A percentile compares a stretch with the other conserved stretches of the same genome.
phyloP scores from a whole-genome alignment of 306 rosid genomes.

The Medicago arabica region DNA sequence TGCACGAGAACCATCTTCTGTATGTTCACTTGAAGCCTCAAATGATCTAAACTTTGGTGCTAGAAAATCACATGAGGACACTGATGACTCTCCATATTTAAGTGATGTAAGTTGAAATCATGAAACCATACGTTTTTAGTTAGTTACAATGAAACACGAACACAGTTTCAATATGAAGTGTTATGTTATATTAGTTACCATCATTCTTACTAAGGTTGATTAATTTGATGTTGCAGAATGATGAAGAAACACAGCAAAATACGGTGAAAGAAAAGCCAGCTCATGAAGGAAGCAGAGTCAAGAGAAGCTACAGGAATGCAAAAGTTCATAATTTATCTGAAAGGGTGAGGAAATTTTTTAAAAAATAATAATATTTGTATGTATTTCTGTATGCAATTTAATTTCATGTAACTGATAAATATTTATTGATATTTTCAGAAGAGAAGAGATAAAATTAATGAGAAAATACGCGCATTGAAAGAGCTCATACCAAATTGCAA shows the following conservation, averaged over 20 bases:
- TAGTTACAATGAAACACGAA: neutral
- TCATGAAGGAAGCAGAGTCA: conserved; percentile 38
- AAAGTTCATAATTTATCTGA: conserved; percentile 51
- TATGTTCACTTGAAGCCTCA: conserved; percentile 60
- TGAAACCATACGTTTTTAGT: conserved; percentile 4
- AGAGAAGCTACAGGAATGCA: conserved; percentile 41
- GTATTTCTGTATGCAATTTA: neutral
- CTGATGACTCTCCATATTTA: conserved; percentile 43
- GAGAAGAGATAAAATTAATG: conserved; percentile 54
- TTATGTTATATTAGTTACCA: neutral
- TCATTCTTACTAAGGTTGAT: conserved; percentile 30
- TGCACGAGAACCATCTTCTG: conserved; percentile 46
- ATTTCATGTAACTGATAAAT: neutral
- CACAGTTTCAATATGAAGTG: neutral
- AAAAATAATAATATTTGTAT: neutral
- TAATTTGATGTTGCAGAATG: conserved; percentile 50
- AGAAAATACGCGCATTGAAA: conserved; percentile 55
- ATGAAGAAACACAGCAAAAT: conserved; percentile 44
- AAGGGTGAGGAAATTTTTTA: conserved; percentile 46
- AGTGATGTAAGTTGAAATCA: conserved; percentile 49
- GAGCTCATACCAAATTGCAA: conserved; percentile 65
- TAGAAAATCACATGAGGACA: conserved; percentile 42
- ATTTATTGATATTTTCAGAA: conserved; percentile 52
- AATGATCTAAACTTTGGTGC: conserved; percentile 40
- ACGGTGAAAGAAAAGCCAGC: conserved; percentile 10